These are phyloP conservation scores for Nothomitra cinnamomea DNA, from an alignment of 2,329 filamentous ascomycete genomes.

Conservation along the genomic window DNA sequence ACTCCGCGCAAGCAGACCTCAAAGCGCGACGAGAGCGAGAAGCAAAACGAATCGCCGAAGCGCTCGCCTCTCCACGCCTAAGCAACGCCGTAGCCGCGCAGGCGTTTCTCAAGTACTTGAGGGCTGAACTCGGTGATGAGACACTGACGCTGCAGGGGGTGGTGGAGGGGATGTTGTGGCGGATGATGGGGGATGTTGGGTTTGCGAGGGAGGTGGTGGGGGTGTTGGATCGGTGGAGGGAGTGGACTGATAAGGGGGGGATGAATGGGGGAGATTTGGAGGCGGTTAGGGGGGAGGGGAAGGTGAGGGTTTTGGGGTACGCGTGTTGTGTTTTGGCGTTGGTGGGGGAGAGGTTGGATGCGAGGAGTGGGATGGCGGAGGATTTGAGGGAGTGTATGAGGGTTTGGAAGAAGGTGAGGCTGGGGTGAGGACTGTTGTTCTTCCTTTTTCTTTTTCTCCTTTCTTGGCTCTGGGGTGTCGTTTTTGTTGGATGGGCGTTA, in stretches of 20 bases:
- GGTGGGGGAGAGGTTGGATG: slow-evolving; percentile 10
- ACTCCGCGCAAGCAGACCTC: slow-evolving; percentile 8
- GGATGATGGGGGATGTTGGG: slow-evolving; percentile 33
- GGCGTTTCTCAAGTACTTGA: not conserved
- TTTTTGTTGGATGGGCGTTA: too few species aligned
- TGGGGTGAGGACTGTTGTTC: slow-evolving; percentile 30
- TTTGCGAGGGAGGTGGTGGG: slow-evolving; percentile 25
- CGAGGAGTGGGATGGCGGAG: slow-evolving; percentile 15
- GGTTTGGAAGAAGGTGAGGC: slow-evolving; percentile 35
- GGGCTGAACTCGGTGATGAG: slow-evolving; percentile 13
- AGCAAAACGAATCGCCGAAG: not conserved
- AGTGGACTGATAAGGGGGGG: slow-evolving; percentile 37
- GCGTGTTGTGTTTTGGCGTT: not conserved
- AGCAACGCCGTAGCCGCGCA: not conserved
- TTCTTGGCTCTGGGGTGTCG: too few species aligned
- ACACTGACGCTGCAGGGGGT: slow-evolving; percentile 22
- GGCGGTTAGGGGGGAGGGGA: slow-evolving; percentile 20
- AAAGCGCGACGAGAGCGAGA: slow-evolving; percentile 8
- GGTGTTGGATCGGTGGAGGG: slow-evolving; percentile 35
- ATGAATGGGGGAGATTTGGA: slow-evolving; percentile 31
- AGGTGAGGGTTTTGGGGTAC: slow-evolving; percentile 9
- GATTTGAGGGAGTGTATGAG: slow-evolving; percentile 37
- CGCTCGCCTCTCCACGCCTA: not conserved
- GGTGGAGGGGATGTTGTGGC: slow-evolving; percentile 31
- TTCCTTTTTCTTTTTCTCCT: too few species aligned